Percentiles rank a stretch among this genome's conserved stretches.
phyloP scores from a whole-genome alignment of 768 basidiomycete genomes.

The Mycena pura region DNA sequence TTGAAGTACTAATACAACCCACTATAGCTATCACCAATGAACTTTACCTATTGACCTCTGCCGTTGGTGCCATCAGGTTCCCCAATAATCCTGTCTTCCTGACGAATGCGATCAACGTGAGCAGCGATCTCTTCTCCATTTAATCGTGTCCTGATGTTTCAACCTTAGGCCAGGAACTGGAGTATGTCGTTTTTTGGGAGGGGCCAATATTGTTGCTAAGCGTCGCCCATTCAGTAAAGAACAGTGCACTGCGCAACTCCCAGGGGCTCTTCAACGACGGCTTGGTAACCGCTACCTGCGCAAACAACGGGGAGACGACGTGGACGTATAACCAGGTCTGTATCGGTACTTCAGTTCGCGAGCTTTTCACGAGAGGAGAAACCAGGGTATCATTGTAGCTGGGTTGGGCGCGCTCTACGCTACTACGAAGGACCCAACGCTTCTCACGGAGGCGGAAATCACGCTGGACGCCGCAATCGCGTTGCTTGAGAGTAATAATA shows the following conservation, averaged over 20 bases:
- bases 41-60: conserved; percentile 59
- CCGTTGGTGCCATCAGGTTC: conserved; percentile 51
- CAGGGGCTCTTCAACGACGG: conserved; percentile 55
- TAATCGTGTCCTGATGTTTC: background rate
- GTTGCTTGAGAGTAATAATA: conserved; percentile 44
- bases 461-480: conserved; percentile 58
- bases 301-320: conserved; percentile 58
- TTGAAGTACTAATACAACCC: background rate
- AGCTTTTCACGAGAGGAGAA: background rate
- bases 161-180: conserved; percentile 42
- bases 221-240: conserved; percentile 36
- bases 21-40: conserved; percentile 60
- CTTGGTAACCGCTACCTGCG: conserved; percentile 41
- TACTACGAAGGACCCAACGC: conserved; percentile 44
- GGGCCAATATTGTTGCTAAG: background rate
- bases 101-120: conserved; percentile 56
- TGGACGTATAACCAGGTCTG: conserved; percentile 66
- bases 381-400: conserved; percentile 61
- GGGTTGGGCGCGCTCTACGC: conserved; percentile 55
- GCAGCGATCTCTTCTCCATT: conserved; percentile 18
- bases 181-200: conserved; percentile 29
- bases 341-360: background rate
- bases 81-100: conserved; percentile 46
- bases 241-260: conserved; percentile 52
- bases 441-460: conserved; percentile 55